Evolutionary conservation across 139 green algal genomes (phyloP).

Genomic region (Chlorella sp.): DNA sequence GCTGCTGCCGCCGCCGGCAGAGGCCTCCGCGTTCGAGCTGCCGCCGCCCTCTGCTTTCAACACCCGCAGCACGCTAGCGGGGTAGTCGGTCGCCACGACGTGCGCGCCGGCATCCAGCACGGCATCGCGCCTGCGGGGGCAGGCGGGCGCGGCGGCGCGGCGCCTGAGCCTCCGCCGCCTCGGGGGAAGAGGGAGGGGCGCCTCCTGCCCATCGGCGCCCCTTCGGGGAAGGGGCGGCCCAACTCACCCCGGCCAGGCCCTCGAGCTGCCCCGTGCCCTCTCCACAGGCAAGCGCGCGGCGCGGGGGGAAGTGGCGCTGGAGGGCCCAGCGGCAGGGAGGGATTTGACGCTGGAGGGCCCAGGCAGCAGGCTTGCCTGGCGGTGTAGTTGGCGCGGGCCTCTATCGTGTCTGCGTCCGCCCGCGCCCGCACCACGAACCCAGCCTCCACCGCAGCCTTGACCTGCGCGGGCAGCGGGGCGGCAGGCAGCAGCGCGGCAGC

Average conservation of each 20-base stretch:
- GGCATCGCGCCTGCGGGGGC: neutral
- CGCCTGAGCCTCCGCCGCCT: too few relatives aligned
- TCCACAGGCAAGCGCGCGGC: too few relatives aligned
- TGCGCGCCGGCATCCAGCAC: constrained; percentile 9
- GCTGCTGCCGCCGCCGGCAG: neutral
- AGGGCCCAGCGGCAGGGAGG: neutral
- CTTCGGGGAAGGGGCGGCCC: too few relatives aligned
- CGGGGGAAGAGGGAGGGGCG: neutral
- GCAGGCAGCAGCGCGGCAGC: neutral
- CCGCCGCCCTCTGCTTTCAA: neutral
- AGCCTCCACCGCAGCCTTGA: neutral
- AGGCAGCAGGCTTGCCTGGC: neutral
- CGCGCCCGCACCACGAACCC: constrained; percentile 34
- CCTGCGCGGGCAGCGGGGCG: neutral
- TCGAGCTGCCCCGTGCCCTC: too few relatives aligned
- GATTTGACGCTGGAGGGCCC: neutral
- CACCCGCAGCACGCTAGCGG: neutral
- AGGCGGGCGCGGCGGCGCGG: too few relatives aligned
- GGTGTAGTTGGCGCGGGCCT: constrained; percentile 27
- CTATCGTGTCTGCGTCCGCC: constrained; percentile 31
- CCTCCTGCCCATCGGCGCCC: neutral
- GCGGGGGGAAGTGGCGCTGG: neutral
- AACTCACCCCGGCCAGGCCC: too few relatives aligned
- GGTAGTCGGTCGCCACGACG: constrained; percentile 38
- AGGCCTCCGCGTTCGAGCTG: neutral